These are phyloP conservation scores for Tympanopsis confertula DNA, from an alignment of 2,329 filamentous ascomycete genomes.

Conservation along the genomic window DNA sequence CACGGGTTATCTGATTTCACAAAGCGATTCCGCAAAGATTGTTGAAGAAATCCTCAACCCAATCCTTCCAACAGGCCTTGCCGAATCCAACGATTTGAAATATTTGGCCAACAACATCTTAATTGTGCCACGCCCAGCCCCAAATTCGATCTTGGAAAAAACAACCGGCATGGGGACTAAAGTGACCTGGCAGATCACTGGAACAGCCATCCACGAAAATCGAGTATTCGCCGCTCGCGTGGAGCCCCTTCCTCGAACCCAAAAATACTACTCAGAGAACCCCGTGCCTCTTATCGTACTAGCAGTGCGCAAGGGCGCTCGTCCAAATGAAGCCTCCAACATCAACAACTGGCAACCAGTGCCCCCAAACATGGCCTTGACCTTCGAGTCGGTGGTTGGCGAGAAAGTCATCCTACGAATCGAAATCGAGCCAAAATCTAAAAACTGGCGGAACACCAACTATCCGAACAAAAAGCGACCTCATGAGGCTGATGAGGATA, in stretches of 20 bases:
- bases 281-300: slow-evolving; percentile 51
- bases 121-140: slow-evolving; percentile 53
- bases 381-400: slow-evolving; percentile 53
- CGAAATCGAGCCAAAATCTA: slow-evolving; percentile 39
- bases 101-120: slow-evolving; percentile 59
- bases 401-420: slow-evolving; percentile 58
- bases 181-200: slow-evolving; percentile 54
- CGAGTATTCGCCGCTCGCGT: slow-evolving; percentile 59
- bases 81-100: slow-evolving; percentile 45
- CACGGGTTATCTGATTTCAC: slow-evolving; percentile 57
- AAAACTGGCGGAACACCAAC: no score
- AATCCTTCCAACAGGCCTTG: slow-evolving; percentile 20
- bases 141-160: slow-evolving; percentile 45
- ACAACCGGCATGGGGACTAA: slow-evolving; percentile 58
- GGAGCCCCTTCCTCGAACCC: slow-evolving; percentile 39
- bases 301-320: slow-evolving; percentile 47
- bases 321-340: slow-evolving; percentile 49
- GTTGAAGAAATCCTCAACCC: slow-evolving; percentile 42
- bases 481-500: slow-evolving; percentile 31
- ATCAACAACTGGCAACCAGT: slow-evolving; percentile 59
- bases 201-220: slow-evolving; percentile 49
- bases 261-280: slow-evolving; percentile 50
- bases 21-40: slow-evolving; percentile 44
- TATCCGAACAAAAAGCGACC: slow-evolving; percentile 35
- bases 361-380: slow-evolving; percentile 41